A percentile compares a stretch with the other conserved stretches of the same genome.
Evolutionary conservation across 2,329 filamentous ascomycete species (phyloP).

Genomic region (Claviceps cyperi): DNA sequence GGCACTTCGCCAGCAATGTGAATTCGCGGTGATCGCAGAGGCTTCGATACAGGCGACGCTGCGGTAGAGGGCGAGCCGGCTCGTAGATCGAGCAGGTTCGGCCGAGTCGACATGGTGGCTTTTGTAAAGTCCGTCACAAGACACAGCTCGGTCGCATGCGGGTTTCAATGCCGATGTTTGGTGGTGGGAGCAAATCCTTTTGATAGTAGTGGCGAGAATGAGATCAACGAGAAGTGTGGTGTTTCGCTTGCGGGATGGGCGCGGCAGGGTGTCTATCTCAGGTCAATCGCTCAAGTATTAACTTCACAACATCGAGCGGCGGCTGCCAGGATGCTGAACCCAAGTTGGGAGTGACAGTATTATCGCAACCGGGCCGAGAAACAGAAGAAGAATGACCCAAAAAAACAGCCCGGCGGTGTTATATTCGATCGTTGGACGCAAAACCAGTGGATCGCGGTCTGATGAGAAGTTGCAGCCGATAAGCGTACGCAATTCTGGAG

Average conservation of each 20-base stretch:
- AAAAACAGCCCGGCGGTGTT: not conserved
- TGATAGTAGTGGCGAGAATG: too few relatives aligned
- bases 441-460: not conserved
- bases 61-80: slow-evolving; percentile 39
- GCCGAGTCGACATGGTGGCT: slow-evolving; percentile 36
- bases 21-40: slow-evolving; percentile 57
- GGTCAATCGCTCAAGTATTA: slow-evolving; percentile 8
- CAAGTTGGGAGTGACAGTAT: not conserved
- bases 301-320: slow-evolving; percentile 8
- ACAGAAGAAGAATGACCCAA: not conserved
- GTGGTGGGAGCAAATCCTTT: too few relatives aligned
- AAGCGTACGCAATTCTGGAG: not conserved
- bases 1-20: slow-evolving; percentile 70
- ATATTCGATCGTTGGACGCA: not conserved
- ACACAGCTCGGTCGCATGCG: slow-evolving; percentile 6
- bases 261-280: slow-evolving; percentile 8
- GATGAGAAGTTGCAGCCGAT: not conserved
- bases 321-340: slow-evolving; percentile 3
- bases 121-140: slow-evolving; percentile 4
- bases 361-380: not conserved
- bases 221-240: too few relatives aligned
- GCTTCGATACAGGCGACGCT: slow-evolving; percentile 30
- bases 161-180: not conserved
- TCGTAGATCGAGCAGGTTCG: slow-evolving; percentile 44
- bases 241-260: not conserved